Percentiles rank a stretch among this genome's conserved stretches.
Evolutionary conservation across 75 land plant species (phyloP).

Genomic region (Isoetes taiwanensis): DNA sequence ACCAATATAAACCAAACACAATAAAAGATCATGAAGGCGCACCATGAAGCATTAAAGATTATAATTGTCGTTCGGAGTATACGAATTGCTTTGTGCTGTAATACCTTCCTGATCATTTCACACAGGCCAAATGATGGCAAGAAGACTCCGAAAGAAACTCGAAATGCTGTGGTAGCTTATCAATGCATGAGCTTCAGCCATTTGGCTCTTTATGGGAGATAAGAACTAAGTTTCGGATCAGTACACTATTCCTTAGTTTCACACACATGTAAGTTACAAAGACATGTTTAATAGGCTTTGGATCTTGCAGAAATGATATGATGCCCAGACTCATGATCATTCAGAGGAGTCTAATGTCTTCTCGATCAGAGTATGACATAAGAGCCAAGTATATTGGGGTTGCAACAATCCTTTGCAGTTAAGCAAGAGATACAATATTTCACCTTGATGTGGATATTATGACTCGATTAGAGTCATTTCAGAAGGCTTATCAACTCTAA

Average conservation of each 20-base stretch:
- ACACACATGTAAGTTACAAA: too few relatives aligned
- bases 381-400: conserved; percentile 49
- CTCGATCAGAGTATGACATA: conserved; percentile 60
- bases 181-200: background rate
- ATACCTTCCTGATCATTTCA: too few relatives aligned
- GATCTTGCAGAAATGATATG: conserved; percentile 34
- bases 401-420: background rate
- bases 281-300: background rate
- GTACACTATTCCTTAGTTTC: background rate
- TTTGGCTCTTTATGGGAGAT: background rate
- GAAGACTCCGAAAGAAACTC: too few relatives aligned
- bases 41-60: too few relatives aligned
- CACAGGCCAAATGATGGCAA: too few relatives aligned
- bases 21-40: too few relatives aligned
- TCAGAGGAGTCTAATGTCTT: conserved; percentile 63
- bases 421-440: conserved; percentile 1
- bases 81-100: too few relatives aligned
- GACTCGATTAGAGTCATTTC: conserved; percentile 66
- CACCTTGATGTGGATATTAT: conserved; percentile 1
- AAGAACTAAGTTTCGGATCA: background rate
- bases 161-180: too few relatives aligned
- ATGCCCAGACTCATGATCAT: conserved; percentile 38
- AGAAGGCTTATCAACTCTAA: conserved; percentile 59
- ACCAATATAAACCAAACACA: too few relatives aligned
- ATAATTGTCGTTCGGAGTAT: too few relatives aligned